Evolutionary conservation across 2,329 filamentous ascomycete genomes (phyloP).

Genomic region (Emmonsiellopsis sp.): DNA sequence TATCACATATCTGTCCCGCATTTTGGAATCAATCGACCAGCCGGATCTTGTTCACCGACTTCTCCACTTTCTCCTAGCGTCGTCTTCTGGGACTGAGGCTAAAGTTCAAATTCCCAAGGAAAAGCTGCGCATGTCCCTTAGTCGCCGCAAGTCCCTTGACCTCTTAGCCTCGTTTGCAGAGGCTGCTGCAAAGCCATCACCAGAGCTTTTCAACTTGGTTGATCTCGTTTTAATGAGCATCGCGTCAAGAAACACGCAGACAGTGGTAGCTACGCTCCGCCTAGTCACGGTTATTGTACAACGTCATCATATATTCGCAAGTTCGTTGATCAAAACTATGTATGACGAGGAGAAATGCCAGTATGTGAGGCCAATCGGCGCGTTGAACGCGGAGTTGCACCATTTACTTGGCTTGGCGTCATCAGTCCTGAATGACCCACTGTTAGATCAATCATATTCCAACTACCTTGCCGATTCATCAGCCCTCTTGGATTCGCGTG

Average conservation of each 20-base stretch:
- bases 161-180: constrained; percentile 70
- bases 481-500: constrained; percentile 36
- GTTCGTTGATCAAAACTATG: constrained; percentile 52
- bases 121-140: constrained; percentile 47
- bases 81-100: constrained; percentile 45
- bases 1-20: constrained; percentile 81
- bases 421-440: constrained; percentile 27
- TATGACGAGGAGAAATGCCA: constrained; percentile 15
- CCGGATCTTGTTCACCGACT: constrained; percentile 92
- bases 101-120: constrained; percentile 41
- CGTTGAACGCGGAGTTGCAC: constrained; percentile 31
- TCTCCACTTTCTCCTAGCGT: constrained; percentile 78
- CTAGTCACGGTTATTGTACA: constrained; percentile 77
- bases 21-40: constrained; percentile 84
- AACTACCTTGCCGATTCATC: constrained; percentile 42
- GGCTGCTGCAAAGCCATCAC: constrained; percentile 66
- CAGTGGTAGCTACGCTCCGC: constrained; percentile 79
- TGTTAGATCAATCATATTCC: constrained; percentile 33
- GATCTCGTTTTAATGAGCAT: constrained; percentile 83
- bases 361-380: constrained; percentile 26
- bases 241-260: constrained; percentile 75
- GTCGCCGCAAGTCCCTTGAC: constrained; percentile 81
- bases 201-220: constrained; percentile 83
- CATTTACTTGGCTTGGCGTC: constrained; percentile 29
- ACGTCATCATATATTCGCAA: constrained; percentile 78